phyloP scores from a whole-genome alignment of 768 basidiomycete species.

The Mycena filopes region DNA sequence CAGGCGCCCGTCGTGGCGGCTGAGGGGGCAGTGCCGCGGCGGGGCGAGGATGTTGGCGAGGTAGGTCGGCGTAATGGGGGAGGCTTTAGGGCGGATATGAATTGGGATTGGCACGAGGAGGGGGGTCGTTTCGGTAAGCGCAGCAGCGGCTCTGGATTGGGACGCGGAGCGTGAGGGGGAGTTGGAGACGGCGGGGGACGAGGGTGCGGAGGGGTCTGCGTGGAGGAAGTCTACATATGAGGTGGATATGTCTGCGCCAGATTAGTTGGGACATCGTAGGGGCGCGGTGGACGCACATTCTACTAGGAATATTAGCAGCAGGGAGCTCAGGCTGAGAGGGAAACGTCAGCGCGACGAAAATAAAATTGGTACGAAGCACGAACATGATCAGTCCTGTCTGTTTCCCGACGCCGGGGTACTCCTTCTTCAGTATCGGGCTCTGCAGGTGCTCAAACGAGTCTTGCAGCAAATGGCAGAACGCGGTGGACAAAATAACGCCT shows the following conservation, averaged over 20 bases:
- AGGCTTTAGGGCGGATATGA: conserved; percentile 19
- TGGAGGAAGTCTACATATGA: conserved; percentile 80
- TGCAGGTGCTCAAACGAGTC: conserved; percentile 76
- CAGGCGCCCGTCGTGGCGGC: conserved; percentile 29
- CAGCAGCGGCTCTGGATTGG: conserved; percentile 21
- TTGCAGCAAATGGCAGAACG: conserved; percentile 83
- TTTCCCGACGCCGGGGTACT: conserved; percentile 60
- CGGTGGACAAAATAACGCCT: conserved; percentile 86
- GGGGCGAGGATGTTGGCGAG: conserved; percentile 27
- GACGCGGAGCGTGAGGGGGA: conserved; percentile 32
- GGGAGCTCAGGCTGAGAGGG: conserved; percentile 63
- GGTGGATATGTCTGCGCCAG: conserved; percentile 70
- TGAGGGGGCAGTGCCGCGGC: conserved; percentile 29
- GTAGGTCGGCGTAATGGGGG: conserved; percentile 13
- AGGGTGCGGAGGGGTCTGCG: conserved; percentile 64
- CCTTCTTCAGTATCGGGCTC: conserved; percentile 54
- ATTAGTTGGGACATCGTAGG: conserved; percentile 14
- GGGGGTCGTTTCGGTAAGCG: conserved; percentile 9
- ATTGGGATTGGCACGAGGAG: conserved; percentile 21
- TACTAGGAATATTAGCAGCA: conserved; percentile 78
- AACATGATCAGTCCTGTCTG: conserved; percentile 82
- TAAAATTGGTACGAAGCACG: conserved; percentile 40
- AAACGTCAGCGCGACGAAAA: conserved; percentile 7
- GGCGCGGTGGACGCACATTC: conserved; percentile 69
- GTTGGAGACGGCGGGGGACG: conserved; percentile 49